phyloP scores from a whole-genome alignment of 768 basidiomycete genomes.

The Naematelia encephala region DNA sequence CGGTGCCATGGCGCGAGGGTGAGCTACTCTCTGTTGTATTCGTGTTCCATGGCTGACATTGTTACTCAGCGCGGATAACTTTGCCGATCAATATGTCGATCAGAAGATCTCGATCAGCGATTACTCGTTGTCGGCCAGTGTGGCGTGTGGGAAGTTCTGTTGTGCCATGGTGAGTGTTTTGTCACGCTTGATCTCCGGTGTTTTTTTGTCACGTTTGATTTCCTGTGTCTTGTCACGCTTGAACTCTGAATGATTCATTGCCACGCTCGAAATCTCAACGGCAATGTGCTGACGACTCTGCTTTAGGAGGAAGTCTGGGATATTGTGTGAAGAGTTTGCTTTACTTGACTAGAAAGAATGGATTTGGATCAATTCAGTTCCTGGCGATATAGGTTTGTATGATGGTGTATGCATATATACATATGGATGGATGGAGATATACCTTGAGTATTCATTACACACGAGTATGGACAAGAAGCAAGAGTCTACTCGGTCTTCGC shows the following conservation, averaged over 20 bases:
- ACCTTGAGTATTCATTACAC: too few species aligned
- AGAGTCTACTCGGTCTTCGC: too few species aligned
- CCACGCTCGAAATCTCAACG: too few species aligned
- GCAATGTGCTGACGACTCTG: too few species aligned
- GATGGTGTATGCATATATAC: background rate
- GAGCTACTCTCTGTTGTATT: constrained; percentile 10
- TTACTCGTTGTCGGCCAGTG: constrained; percentile 80
- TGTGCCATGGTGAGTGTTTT: constrained; percentile 39
- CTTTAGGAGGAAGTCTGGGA: constrained; percentile 95
- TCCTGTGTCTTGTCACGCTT: too few species aligned
- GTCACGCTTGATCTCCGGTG: background rate
- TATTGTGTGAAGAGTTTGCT: constrained; percentile 56
- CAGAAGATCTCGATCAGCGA: constrained; percentile 96
- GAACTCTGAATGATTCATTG: too few species aligned
- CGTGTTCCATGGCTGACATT: background rate
- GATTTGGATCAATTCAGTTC: too few species aligned
- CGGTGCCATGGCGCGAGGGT: constrained; percentile 94
- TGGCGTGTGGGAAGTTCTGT: constrained; percentile 93
- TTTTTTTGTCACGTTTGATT: constrained; percentile 11
- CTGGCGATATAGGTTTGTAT: background rate
- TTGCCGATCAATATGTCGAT: constrained; percentile 91
- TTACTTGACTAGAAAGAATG: too few species aligned
- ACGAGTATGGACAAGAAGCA: too few species aligned
- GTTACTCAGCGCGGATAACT: constrained; percentile 67
- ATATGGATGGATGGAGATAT: too few species aligned